Percentiles rank a stretch among this genome's conserved stretches.
phyloP scores from a whole-genome alignment of 495 filamentous ascomycete species.

The Usnea hakonensis region DNA sequence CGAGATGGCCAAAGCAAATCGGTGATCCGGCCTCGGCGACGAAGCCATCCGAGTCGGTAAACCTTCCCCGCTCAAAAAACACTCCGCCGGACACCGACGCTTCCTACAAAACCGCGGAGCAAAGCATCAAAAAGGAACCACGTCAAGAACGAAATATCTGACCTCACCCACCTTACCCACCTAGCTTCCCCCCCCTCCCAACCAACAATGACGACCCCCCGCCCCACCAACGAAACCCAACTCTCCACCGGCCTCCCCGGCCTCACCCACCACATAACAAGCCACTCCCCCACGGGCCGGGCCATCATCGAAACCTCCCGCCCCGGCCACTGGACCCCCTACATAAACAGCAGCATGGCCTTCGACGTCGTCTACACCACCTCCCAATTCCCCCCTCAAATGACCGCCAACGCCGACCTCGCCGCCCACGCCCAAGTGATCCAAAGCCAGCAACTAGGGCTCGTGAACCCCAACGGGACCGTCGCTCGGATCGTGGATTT shows the following conservation, averaged over 20 bases:
- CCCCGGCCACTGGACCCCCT: conserved; percentile 21
- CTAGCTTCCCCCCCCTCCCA: not conserved
- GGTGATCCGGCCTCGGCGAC: not conserved
- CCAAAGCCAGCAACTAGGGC: conserved; percentile 27
- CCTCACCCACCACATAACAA: conserved; percentile 33
- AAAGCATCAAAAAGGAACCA: too few species aligned
- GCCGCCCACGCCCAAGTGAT: conserved; percentile 25
- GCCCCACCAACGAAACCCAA: conserved; percentile 16
- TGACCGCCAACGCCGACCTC: conserved; percentile 48
- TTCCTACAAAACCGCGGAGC: not conserved
- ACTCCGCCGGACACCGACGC: not conserved
- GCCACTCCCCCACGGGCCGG: conserved; percentile 32
- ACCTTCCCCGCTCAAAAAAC: not conserved
- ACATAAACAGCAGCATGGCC: conserved; percentile 23
- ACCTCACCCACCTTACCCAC: not conserved
- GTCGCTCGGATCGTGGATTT: conserved; percentile 22
- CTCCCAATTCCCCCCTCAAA: conserved; percentile 39
- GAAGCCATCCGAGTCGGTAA: not conserved
- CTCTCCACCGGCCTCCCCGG: conserved; percentile 15
- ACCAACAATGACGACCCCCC: conserved; percentile 23
- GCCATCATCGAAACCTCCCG: conserved; percentile 28
- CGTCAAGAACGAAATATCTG: too few species aligned
- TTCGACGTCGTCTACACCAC: conserved; percentile 41
- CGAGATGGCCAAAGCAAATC: not conserved
- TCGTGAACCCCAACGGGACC: conserved; percentile 25